Evolutionary conservation across 2,329 filamentous ascomycete genomes (phyloP).

Genomic region (Trichoderma breve): DNA sequence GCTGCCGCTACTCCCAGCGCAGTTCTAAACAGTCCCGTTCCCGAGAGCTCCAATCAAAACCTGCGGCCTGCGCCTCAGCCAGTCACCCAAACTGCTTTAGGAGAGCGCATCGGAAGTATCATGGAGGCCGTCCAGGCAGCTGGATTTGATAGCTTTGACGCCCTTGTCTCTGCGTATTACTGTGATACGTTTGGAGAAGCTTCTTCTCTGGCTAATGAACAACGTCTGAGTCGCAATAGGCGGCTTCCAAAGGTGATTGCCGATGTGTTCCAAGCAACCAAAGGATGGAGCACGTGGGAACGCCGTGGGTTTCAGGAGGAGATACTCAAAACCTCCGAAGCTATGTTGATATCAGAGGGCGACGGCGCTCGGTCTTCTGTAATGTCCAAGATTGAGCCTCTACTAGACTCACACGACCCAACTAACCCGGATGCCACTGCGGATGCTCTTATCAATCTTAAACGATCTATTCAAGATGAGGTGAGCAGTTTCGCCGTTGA

Average conservation of each 20-base stretch:
- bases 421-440: slow-evolving; percentile 5
- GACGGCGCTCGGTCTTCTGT: slow-evolving; percentile 4
- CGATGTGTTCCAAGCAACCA: slow-evolving; percentile 24
- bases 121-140: slow-evolving; percentile 26
- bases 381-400: slow-evolving; percentile 21
- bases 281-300: slow-evolving; percentile 28
- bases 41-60: neutral
- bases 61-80: neutral
- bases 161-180: slow-evolving; percentile 30
- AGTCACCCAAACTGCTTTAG: slow-evolving; percentile 8
- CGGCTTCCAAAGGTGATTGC: slow-evolving; percentile 28
- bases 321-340: slow-evolving; percentile 28
- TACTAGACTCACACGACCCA: slow-evolving; percentile 24
- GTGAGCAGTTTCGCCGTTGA: slow-evolving; percentile 18
- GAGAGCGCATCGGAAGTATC: slow-evolving; percentile 27
- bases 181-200: slow-evolving; percentile 23
- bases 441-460: slow-evolving; percentile 23
- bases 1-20: neutral
- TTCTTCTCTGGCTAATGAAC: slow-evolving; percentile 28
- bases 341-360: slow-evolving; percentile 25
- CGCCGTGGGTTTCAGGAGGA: slow-evolving; percentile 30
- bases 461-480: slow-evolving; percentile 27
- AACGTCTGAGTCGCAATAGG: slow-evolving; percentile 28
- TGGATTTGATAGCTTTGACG: slow-evolving; percentile 30
- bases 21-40: neutral